These are phyloP conservation scores for Backusella mclennaniae DNA, from an alignment of 192 early-diverging fungal species.

Conservation along the genomic window DNA sequence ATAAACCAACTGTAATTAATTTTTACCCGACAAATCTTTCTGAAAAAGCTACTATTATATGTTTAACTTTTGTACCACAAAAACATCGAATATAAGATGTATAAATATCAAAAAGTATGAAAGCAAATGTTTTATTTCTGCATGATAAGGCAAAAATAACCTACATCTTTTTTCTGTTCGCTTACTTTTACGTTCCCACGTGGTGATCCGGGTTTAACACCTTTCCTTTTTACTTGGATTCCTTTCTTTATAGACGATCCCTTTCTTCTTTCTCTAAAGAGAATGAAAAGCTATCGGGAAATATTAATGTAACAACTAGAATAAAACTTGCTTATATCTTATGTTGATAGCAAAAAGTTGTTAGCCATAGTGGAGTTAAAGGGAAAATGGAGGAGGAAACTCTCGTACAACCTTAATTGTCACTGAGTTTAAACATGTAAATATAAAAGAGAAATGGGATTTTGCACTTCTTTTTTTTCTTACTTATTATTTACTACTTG, in stretches of 20 bases:
- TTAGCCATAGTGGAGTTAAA: background rate
- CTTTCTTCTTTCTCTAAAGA: background rate
- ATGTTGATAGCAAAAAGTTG: background rate
- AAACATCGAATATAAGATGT: too few relatives aligned
- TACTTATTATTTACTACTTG: background rate
- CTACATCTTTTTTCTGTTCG: background rate
- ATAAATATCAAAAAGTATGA: background rate
- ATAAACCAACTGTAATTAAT: too few relatives aligned
- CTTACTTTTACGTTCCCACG: background rate
- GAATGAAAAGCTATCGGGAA: background rate
- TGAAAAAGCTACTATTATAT: background rate
- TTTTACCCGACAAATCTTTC: background rate
- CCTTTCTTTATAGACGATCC: background rate
- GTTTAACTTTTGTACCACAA: too few relatives aligned
- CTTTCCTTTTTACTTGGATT: background rate
- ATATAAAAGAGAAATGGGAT: background rate
- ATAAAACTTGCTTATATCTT: background rate
- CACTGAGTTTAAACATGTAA: background rate
- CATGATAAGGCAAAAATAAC: background rate
- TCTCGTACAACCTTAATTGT: background rate
- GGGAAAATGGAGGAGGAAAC: background rate
- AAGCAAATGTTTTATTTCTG: background rate
- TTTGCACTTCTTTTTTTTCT: background rate
- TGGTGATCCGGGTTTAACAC: constrained; percentile 2
- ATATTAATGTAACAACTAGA: background rate